A percentile compares a stretch with the other conserved stretches of the same genome.
These are phyloP conservation scores for Russula abietina DNA, from an alignment of 768 basidiomycete species.

Conservation along the genomic window DNA sequence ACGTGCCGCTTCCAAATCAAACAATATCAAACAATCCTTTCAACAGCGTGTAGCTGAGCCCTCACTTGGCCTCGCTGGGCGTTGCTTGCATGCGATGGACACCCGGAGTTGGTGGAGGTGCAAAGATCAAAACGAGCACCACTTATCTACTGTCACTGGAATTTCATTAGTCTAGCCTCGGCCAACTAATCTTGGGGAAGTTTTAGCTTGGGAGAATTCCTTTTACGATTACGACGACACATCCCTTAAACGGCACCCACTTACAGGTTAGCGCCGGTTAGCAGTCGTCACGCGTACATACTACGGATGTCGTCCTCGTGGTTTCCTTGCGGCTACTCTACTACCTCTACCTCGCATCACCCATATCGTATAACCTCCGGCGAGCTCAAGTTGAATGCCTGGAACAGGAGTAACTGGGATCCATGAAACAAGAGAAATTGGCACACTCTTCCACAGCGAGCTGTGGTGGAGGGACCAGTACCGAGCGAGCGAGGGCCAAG, in stretches of 20 bases:
- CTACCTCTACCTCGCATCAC: neutral
- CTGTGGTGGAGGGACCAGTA: slow-evolving; percentile 13
- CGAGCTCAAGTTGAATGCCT: neutral
- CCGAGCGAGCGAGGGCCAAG: slow-evolving; percentile 4
- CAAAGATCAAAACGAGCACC: too few species aligned
- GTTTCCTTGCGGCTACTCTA: neutral
- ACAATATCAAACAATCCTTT: too few species aligned
- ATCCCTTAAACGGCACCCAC: neutral
- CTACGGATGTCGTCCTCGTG: neutral
- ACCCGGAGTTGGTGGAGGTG: too few species aligned
- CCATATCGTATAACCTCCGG: neutral
- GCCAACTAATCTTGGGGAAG: too few species aligned
- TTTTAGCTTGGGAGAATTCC: neutral
- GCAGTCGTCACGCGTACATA: neutral
- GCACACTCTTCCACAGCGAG: slow-evolving; percentile 12
- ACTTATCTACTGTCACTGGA: too few species aligned
- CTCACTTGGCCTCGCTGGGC: too few species aligned
- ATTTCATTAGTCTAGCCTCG: too few species aligned
- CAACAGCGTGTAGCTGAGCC: too few species aligned
- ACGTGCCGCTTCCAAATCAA: too few species aligned
- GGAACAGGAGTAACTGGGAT: neutral
- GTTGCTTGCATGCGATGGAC: too few species aligned
- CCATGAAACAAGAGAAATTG: neutral
- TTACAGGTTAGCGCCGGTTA: too few species aligned
- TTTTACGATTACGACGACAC: neutral